These are phyloP conservation scores for Suillus occidentalis DNA, from an alignment of 768 basidiomycete species.

Conservation along the genomic window DNA sequence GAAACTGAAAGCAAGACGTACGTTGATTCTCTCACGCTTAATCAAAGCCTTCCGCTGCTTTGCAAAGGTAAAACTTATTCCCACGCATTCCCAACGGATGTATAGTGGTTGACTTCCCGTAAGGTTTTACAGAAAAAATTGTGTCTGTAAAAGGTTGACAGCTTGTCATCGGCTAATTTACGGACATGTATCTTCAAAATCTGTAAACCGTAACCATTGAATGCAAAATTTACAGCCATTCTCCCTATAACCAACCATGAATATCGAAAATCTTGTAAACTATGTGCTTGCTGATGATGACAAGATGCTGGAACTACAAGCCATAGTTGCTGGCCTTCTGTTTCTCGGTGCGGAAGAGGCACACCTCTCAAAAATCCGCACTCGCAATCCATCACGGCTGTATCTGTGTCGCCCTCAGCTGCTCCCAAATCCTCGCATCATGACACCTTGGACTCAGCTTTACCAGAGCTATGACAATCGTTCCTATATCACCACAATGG, in stretches of 20 bases:
- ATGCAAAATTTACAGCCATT: too few species aligned
- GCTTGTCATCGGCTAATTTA: neutral
- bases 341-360: neutral
- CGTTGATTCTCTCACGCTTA: too few species aligned
- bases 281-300: neutral
- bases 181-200: neutral
- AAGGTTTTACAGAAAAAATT: too few species aligned
- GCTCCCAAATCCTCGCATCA: conserved; percentile 31
- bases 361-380: neutral
- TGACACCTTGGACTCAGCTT: conserved; percentile 39
- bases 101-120: too few species aligned
- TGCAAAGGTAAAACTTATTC: too few species aligned
- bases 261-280: too few species aligned
- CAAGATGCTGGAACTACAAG: neutral
- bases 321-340: neutral
- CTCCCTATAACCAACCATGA: too few species aligned
- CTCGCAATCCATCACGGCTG: neutral
- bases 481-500: conserved; percentile 47
- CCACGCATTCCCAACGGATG: too few species aligned
- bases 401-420: conserved; percentile 16
- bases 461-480: conserved; percentile 32
- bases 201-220: neutral
- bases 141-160: too few species aligned
- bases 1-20: too few species aligned
- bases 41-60: too few species aligned